Evolutionary conservation across 805 yeast species (phyloP), one percentile per base, ranked within the genome.

Genomic region (Kuraishia ogatae): DNA sequence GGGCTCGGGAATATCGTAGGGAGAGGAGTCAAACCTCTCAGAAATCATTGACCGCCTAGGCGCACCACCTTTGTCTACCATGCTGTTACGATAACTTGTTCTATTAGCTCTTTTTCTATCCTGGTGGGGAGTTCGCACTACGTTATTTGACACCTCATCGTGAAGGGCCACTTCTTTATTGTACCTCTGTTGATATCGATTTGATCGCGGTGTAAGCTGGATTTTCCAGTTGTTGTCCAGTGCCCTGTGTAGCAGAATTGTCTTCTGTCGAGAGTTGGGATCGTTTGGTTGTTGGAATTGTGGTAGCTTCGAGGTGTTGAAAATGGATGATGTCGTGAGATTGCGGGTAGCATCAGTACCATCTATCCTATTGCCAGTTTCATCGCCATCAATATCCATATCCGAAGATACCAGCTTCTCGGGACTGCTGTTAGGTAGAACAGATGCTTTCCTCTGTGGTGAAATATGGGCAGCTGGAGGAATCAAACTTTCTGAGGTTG

Each of bases 151-250:
- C 43, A 11, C 15, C 43, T 3, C 43, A 15, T 35, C 43, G 13
- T 35, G n/a, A 15, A 13, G 17, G 4, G 43, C 43, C 7, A 35
- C 43, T 4, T 35, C 43, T 11, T 15, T 35, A 15, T 35, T 52
- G 51, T 29, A 43, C 35, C 19, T 50, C 48, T 19, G 43, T 50
- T 24, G 58, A 55, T 15, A 54, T 53, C 24, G 49, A 6, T 20
- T 29, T 5, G 23, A 46, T 43, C 28, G 50, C 50, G 72, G 73
- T 8, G 73, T 70, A 7, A 61, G 68, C 55, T 68, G 70, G 43
- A 69, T 52, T n/a, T 63, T 61, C 71, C 70, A 69, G 53, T 62
- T 63, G 51, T 62, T 60, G 55, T 70, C 69, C 50, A 69, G 59
- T 11, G 67, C 67, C 65, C 54, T 66, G 70, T n/a, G 68, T 59